phyloP scores from a whole-genome alignment of 225 moss, liverwort and hornwort genomes.

The Bryoerythrophyllum caledonicum region DNA sequence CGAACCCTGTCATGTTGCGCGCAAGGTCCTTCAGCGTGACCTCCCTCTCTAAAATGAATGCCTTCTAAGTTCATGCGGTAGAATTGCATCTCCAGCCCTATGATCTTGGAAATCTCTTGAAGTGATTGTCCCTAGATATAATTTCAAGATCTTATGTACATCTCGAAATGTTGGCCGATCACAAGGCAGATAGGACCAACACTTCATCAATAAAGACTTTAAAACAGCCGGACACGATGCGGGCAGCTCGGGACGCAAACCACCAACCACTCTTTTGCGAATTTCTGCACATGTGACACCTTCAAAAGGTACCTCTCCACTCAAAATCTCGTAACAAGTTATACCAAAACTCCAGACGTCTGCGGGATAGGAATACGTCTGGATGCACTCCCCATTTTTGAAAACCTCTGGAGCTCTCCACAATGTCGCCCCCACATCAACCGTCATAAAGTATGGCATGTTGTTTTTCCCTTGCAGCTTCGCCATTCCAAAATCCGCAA shows the following conservation, averaged over 20 bases:
- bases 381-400: neutral
- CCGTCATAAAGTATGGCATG: slow-evolving; percentile 7
- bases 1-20: too few species aligned
- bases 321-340: slow-evolving; percentile 19
- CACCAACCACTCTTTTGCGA: fast-evolving
- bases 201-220: neutral
- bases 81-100: neutral
- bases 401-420: slow-evolving; percentile 33
- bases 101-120: too few species aligned
- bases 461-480: neutral
- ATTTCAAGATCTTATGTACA: neutral
- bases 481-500: slow-evolving; percentile 20
- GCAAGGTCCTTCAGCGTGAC: too few species aligned
- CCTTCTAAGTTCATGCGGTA: neutral
- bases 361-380: slow-evolving; percentile 20
- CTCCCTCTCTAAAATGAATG: too few species aligned
- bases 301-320: slow-evolving; percentile 9
- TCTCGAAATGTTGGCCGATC: slow-evolving; percentile 1
- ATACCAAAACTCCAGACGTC: slow-evolving; percentile 22
- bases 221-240: neutral
- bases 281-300: neutral
- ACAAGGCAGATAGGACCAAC: neutral
- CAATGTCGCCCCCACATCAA: slow-evolving; percentile 6
- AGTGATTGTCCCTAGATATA: neutral
- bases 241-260: neutral